Evolutionary conservation across 2,329 filamentous ascomycete species (phyloP), one percentile per base, ranked within the genome.

Genomic region (Botrytis pseudocinerea): DNA sequence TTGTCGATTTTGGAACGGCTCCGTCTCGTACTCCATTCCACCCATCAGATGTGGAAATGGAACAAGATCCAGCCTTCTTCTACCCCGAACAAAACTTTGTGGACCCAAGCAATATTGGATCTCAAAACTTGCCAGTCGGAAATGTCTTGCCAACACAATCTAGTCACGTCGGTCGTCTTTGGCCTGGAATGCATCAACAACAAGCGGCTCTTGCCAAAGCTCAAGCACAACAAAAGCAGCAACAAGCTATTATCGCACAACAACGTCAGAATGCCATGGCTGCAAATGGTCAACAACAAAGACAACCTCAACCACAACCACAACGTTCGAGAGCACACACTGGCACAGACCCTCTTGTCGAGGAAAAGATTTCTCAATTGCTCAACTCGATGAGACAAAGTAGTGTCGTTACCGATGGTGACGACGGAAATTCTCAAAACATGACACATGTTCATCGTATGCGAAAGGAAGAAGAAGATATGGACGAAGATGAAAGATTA

Each of bases 381-480:
- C 87, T 98, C 48, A 95, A 95, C 84, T 94, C 95, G 71, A 97
- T 98, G 91, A 91, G 95, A 78, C 78, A 89, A 85, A 77, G 75
- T 77, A 94, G 92, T 82, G 85, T 88, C 22, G 83, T 85, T 10
- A 84, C 86, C 7, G 87, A 89, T 22, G 83, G 85, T 40, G 85
- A 88, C 66, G 85, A 87, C 40, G 83, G 82, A 75, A 77, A 79
- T 46, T 82, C 82, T 46, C 80, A 82, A 40, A 79, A 82, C 46
- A 82, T 91, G n/a, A 86, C 90, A 72, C 91, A 93, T 81, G 88
- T 94, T 78, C 86, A 91, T 68, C 91, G 91, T 76, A 84, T 89
- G 76, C 95, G 91, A 87, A 98, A 98, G 87, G 94, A 98, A 62
- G 95, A 98, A 79, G 95, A 98, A 75, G 95, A 98, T 70, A 98